Percentiles rank a stretch among this genome's conserved stretches.
These are phyloP conservation scores for Phytopythium vexans DNA, from an alignment of 352 stramenopile genomes.

Conservation along the genomic window DNA sequence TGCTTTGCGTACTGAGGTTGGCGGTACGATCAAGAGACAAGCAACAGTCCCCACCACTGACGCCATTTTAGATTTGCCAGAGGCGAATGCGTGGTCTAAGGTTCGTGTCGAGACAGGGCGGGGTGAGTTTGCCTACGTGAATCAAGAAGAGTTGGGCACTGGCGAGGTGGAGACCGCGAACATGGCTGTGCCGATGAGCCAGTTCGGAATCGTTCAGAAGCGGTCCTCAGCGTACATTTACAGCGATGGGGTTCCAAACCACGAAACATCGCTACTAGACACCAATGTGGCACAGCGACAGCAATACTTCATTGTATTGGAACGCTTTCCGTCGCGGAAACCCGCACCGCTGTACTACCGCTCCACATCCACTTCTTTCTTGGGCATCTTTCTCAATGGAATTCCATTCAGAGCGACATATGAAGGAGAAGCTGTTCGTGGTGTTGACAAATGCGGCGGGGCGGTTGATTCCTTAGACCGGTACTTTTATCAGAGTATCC, in stretches of 20 bases:
- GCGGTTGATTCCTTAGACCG: slow-evolving; percentile 32
- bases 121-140: slow-evolving; percentile 37
- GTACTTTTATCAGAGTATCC: slow-evolving; percentile 49
- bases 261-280: slow-evolving; percentile 15
- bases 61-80: slow-evolving; percentile 54
- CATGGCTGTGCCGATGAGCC: neutral
- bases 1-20: slow-evolving; percentile 36
- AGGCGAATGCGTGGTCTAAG: slow-evolving; percentile 59
- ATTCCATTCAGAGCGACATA: slow-evolving; percentile 41
- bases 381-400: slow-evolving; percentile 60
- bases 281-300: slow-evolving; percentile 18
- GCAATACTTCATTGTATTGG: slow-evolving; percentile 58
- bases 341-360: slow-evolving; percentile 19
- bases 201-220: slow-evolving; percentile 2
- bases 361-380: slow-evolving; percentile 19
- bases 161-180: neutral
- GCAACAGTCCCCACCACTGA: slow-evolving; percentile 40
- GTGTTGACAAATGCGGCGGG: slow-evolving; percentile 44
- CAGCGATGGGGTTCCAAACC: slow-evolving; percentile 59
- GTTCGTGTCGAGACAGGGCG: slow-evolving; percentile 37
- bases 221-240: slow-evolving; percentile 34
- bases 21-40: slow-evolving; percentile 40
- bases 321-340: slow-evolving; percentile 40
- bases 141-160: slow-evolving; percentile 43
- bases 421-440: neutral